phyloP scores from a whole-genome alignment of 352 stramenopile genomes.

The Pythium dissotocum region DNA sequence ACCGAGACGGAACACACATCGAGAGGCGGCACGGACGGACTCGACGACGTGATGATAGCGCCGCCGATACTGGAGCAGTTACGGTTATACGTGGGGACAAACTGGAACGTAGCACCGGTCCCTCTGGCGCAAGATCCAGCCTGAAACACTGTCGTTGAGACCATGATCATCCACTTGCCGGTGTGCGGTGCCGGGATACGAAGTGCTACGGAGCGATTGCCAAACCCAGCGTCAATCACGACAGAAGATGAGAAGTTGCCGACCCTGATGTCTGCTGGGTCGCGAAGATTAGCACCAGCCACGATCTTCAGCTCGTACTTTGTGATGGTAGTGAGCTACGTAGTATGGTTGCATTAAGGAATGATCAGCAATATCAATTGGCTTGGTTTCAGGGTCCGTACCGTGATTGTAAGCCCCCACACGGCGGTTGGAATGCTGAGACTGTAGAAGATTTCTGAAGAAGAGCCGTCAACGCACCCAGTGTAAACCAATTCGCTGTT shows the following conservation, averaged over 20 bases:
- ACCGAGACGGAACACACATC: slow-evolving; percentile 22
- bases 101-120: slow-evolving; percentile 18
- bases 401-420: slow-evolving; percentile 29
- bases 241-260: neutral
- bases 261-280: slow-evolving; percentile 12
- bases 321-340: neutral
- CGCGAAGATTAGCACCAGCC: slow-evolving; percentile 15
- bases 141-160: neutral
- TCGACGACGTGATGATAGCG: neutral
- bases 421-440: slow-evolving; percentile 22
- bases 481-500: slow-evolving; percentile 11
- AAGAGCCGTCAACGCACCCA: slow-evolving; percentile 24
- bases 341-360: no score
- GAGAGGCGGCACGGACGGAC: neutral
- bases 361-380: neutral
- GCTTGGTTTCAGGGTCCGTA: slow-evolving; percentile 7
- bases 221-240: neutral
- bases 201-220: slow-evolving; percentile 22
- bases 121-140: slow-evolving; percentile 8
- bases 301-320: slow-evolving; percentile 18
- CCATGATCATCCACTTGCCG: slow-evolving; percentile 28
- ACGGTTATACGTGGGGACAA: slow-evolving; percentile 11
- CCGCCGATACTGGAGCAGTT: slow-evolving; percentile 19
- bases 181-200: slow-evolving; percentile 13
- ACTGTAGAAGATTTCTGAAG: slow-evolving; percentile 16